Percentiles rank a stretch among this genome's conserved stretches.
These are phyloP conservation scores for Trypanosoma cruzi DNA, from an alignment of 208 protist genomes.

Conservation along the genomic window DNA sequence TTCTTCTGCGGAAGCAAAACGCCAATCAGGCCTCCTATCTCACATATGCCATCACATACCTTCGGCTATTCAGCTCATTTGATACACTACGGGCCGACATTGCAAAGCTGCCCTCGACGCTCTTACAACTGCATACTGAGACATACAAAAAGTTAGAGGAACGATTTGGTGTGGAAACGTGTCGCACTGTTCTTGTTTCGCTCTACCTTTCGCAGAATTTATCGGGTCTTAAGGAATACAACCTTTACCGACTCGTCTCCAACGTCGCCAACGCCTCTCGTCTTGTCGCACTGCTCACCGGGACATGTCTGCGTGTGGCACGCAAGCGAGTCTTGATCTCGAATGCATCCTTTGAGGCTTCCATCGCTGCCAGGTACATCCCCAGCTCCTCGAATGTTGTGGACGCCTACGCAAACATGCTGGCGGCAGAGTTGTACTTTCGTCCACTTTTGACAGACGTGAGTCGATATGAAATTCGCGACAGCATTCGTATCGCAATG, in stretches of 20 bases:
- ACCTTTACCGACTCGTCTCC: constrained; percentile 74
- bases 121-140: constrained; percentile 47
- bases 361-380: constrained; percentile 57
- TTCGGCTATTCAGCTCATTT: constrained; percentile 84
- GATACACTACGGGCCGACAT: constrained; percentile 80
- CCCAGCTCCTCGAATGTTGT: constrained; percentile 40
- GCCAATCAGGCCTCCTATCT: constrained; percentile 69
- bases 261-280: constrained; percentile 74
- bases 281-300: constrained; percentile 69
- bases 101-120: constrained; percentile 53
- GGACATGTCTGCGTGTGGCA: constrained; percentile 52
- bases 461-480: constrained; percentile 11
- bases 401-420: constrained; percentile 46
- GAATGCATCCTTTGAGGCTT: constrained; percentile 51
- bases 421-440: constrained; percentile 70
- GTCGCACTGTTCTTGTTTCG: constrained; percentile 58
- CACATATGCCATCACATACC: constrained; percentile 64
- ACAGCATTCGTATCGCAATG: constrained; percentile 34
- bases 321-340: constrained; percentile 42
- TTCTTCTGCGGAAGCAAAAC: constrained; percentile 73
- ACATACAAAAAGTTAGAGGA: constrained; percentile 59
- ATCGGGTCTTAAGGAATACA: constrained; percentile 81
- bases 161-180: constrained; percentile 50
- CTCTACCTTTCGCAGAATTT: constrained; percentile 57
- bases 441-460: constrained; percentile 39